These are phyloP conservation scores for Blastobotrys capitulatus DNA, from an alignment of 1,139 yeast species.

Conservation along the genomic window DNA sequence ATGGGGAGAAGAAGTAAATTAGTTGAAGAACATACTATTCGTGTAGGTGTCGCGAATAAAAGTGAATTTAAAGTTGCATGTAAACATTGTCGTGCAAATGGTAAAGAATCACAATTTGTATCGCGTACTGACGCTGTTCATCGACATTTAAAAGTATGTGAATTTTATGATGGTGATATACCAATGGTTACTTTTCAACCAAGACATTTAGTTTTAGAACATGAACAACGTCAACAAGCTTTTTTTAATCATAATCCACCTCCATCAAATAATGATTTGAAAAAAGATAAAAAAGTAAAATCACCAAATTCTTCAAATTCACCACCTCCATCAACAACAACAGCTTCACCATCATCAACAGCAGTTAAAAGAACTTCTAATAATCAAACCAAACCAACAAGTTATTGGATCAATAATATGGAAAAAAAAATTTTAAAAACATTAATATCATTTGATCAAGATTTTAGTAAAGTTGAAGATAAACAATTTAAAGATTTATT, in stretches of 20 bases:
- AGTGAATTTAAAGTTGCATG: slow-evolving; percentile 15
- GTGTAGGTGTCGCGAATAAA: slow-evolving; percentile 15
- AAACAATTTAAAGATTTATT: slow-evolving; percentile 11
- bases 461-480: slow-evolving; percentile 10
- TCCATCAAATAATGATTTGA: background rate
- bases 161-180: slow-evolving; percentile 11
- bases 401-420: slow-evolving; percentile 11
- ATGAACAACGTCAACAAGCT: background rate
- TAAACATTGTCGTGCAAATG: slow-evolving; percentile 12
- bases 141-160: slow-evolving; percentile 12
- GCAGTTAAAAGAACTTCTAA: background rate
- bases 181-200: slow-evolving; percentile 11
- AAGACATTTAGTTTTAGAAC: slow-evolving; percentile 1
- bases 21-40: slow-evolving; percentile 14
- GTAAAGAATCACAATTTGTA: slow-evolving; percentile 13
- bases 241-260: background rate
- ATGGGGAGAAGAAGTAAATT: slow-evolving; percentile 15
- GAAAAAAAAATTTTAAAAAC: slow-evolving; percentile 11
- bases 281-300: too few species aligned
- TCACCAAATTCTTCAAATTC: background rate
- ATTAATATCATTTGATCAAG: slow-evolving; percentile 9
- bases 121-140: slow-evolving; percentile 15
- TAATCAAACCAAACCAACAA: background rate
- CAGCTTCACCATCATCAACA: background rate
- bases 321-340: background rate